Percentiles rank a stretch among this genome's conserved stretches.
These are phyloP conservation scores for Collybiopsis confluens DNA, from an alignment of 768 basidiomycete genomes.

Conservation along the genomic window DNA sequence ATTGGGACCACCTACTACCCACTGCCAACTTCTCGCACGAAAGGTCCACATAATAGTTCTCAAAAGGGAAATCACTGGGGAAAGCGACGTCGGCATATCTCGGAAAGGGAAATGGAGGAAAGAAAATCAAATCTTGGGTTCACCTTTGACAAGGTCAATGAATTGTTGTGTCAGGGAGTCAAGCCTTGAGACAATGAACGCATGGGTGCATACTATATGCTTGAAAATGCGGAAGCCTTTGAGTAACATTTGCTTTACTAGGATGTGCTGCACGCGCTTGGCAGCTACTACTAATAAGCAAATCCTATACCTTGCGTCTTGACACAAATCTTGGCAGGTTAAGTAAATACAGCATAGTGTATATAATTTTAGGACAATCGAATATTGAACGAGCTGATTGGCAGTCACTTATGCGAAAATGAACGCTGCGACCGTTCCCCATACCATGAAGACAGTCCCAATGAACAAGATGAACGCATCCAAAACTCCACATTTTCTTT, in stretches of 20 bases:
- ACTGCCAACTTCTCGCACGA: no score
- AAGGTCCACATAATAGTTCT: no score
- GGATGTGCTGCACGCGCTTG: neutral
- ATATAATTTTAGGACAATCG: conserved; percentile 6
- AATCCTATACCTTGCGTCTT: no score
- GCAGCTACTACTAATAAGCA: neutral
- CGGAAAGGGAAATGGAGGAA: conserved; percentile 18
- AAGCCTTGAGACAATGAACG: conserved; percentile 45
- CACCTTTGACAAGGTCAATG: conserved; percentile 27
- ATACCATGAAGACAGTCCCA: conserved; percentile 63
- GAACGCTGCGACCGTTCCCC: conserved; percentile 74
- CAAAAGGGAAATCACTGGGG: no score
- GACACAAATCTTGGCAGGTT: no score
- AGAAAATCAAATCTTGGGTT: conserved; percentile 25
- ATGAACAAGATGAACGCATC: conserved; percentile 53
- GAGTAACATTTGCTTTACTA: neutral
- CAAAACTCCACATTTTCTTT: conserved; percentile 39
- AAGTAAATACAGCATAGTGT: no score
- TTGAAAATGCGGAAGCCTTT: no score
- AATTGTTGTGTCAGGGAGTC: conserved; percentile 33
- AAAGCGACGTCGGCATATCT: no score
- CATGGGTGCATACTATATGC: conserved; percentile 33
- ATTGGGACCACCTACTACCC: no score
- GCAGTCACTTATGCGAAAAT: conserved; percentile 27
- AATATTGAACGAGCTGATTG: no score